phyloP scores from a whole-genome alignment of 768 basidiomycete genomes.

The Thelephora ganbajun region DNA sequence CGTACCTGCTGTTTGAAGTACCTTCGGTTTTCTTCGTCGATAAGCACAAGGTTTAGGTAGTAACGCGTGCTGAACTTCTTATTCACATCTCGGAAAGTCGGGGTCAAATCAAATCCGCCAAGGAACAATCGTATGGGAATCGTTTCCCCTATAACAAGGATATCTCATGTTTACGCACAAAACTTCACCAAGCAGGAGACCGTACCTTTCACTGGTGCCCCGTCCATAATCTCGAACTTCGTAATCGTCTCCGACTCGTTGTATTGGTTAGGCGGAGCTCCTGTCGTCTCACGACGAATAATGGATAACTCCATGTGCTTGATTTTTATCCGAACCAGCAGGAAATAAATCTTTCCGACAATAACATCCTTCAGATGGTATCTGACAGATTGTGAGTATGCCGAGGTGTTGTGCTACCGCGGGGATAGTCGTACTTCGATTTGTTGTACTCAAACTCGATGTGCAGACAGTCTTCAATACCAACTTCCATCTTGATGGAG shows the following conservation, averaged over 20 bases:
- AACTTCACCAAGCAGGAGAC: background rate
- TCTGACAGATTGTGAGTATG: constrained; percentile 25
- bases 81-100: constrained; percentile 97
- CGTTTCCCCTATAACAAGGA: constrained; percentile 65
- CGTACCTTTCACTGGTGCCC: constrained; percentile 87
- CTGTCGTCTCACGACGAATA: constrained; percentile 94
- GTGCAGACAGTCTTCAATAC: constrained; percentile 96
- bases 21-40: constrained; percentile 94
- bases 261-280: constrained; percentile 96
- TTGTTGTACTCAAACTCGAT: constrained; percentile 99
- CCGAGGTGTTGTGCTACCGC: background rate
- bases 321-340: constrained; percentile 97
- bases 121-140: constrained; percentile 97
- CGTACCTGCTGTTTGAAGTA: constrained; percentile 93
- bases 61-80: constrained; percentile 98
- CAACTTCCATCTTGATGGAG: constrained; percentile 99
- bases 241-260: constrained; percentile 99
- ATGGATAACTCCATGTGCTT: constrained; percentile 99
- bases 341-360: constrained; percentile 98
- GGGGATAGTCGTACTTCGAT: constrained; percentile 59
- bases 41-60: constrained; percentile 92
- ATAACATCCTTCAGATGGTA: constrained; percentile 99
- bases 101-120: constrained; percentile 95
- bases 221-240: constrained; percentile 99
- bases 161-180: background rate